These are phyloP conservation scores for Trichoderma koningii DNA, from an alignment of 2,329 filamentous ascomycete species.

Conservation along the genomic window DNA sequence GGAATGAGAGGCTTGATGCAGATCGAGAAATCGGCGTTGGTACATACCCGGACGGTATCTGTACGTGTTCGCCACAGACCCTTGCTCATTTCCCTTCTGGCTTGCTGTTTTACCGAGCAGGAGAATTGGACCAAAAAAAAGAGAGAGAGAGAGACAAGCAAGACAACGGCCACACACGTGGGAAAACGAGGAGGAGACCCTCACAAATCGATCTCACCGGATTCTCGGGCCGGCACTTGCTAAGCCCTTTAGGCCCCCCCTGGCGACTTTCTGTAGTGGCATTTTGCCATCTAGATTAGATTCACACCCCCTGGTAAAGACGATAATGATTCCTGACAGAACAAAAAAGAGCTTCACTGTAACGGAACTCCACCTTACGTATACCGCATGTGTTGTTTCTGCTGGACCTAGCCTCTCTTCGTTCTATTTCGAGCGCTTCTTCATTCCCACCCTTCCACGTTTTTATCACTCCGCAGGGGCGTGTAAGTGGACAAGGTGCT, in stretches of 20 bases:
- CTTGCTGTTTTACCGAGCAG: not conserved
- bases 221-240: slow-evolving; percentile 15
- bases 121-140: too few relatives aligned
- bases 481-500: slow-evolving; percentile 1
- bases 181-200: not conserved
- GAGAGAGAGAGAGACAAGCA: too few relatives aligned
- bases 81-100: not conserved
- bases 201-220: slow-evolving; percentile 22
- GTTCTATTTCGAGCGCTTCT: slow-evolving; percentile 7
- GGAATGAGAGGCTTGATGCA: slow-evolving; percentile 25
- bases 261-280: not conserved
- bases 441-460: not conserved
- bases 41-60: not conserved
- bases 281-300: slow-evolving; percentile 7
- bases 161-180: slow-evolving; percentile 9
- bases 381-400: not conserved
- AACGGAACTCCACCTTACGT: not conserved
- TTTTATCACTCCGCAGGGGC: not conserved
- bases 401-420: not conserved
- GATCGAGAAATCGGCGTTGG: slow-evolving; percentile 9
- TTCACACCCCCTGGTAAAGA: not conserved
- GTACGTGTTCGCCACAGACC: slow-evolving; percentile 12
- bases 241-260: not conserved
- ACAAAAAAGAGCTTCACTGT: too few relatives aligned
- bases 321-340: too few relatives aligned